A percentile compares a stretch with the other conserved stretches of the same genome.
Conservation (phyloP, 305 asterid species). For the Coffea humblotiana region DNA sequence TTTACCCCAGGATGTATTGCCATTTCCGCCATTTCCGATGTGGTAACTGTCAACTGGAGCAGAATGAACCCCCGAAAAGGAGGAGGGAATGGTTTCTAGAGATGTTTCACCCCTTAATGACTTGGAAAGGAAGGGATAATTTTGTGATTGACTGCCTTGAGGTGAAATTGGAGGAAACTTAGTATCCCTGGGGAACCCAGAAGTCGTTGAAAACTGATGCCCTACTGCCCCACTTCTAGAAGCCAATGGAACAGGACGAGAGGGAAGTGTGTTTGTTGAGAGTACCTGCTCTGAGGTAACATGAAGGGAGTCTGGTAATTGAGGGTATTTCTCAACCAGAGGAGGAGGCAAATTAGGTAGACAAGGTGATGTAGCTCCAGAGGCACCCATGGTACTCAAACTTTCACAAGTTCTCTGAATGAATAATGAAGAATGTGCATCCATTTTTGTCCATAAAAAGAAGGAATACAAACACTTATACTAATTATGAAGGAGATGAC, state of each 20-base stretch:
- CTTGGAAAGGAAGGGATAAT: conserved; percentile 35
- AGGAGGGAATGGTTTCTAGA: conserved; percentile 24
- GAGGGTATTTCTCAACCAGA: conserved; percentile 42
- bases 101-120: conserved; percentile 33
- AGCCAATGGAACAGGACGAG: conserved; percentile 20
- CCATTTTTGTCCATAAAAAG: conserved; percentile 40
- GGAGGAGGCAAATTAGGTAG: conserved; percentile 45
- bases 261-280: conserved; percentile 20
- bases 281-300: conserved; percentile 29
- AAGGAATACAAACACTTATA: conserved; percentile 7
- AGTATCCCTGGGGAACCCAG: conserved; percentile 27
- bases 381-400: conserved; percentile 43
- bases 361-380: conserved; percentile 52
- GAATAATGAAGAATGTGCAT: conserved; percentile 39
- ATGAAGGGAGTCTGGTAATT: conserved; percentile 32
- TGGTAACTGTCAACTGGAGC: conserved; percentile 30
- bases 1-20: conserved; percentile 42
- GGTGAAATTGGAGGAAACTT: conserved; percentile 34
- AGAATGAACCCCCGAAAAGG: conserved; percentile 37
- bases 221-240: conserved; percentile 29
- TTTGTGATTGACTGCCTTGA: conserved; percentile 27
- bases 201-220: conserved; percentile 48
- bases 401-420: conserved; percentile 38
- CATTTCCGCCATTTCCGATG: conserved; percentile 31
- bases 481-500: background rate